Conservation (phyloP, 2,329 filamentous ascomycete genomes). For the Cladosporium sp. region DNA sequence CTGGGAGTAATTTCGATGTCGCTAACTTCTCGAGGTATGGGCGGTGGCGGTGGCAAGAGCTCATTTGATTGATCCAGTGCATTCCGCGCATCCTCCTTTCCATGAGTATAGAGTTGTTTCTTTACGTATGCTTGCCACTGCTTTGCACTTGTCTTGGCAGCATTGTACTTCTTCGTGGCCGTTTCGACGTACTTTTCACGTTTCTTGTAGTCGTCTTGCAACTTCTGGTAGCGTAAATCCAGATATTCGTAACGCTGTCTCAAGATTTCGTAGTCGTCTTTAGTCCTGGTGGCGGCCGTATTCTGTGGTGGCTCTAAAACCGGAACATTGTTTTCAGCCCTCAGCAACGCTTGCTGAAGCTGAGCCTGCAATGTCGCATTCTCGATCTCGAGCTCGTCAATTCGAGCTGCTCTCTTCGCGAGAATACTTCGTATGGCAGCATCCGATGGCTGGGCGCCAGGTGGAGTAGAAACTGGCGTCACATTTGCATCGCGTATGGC, state of each 20-base stretch:
- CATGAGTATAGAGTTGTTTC: neutral
- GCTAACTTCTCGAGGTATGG: neutral
- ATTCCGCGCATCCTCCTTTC: neutral
- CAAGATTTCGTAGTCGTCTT: constrained; percentile 11
- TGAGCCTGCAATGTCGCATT: constrained; percentile 21
- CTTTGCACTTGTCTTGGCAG: constrained; percentile 37
- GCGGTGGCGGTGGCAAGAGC: neutral
- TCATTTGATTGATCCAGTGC: neutral
- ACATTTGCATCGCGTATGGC: neutral
- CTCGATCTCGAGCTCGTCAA: constrained; percentile 22
- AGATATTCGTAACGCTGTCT: constrained; percentile 22
- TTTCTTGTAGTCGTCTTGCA: constrained; percentile 19
- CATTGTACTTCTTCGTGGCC: constrained; percentile 21
- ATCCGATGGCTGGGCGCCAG: neutral
- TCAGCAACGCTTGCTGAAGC: constrained; percentile 24
- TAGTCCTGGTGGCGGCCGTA: neutral
- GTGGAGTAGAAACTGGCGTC: neutral
- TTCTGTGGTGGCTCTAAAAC: neutral
- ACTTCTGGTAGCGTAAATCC: constrained; percentile 28
- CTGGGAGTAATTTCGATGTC: constrained; percentile 9
- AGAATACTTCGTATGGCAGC: neutral
- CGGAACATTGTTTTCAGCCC: constrained; percentile 27
- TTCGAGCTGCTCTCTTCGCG: neutral
- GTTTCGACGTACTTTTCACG: constrained; percentile 29
- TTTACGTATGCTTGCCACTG: constrained; percentile 26